Evolutionary conservation across 768 basidiomycete species (phyloP).

Genomic region (Pisolithus marmoratus): DNA sequence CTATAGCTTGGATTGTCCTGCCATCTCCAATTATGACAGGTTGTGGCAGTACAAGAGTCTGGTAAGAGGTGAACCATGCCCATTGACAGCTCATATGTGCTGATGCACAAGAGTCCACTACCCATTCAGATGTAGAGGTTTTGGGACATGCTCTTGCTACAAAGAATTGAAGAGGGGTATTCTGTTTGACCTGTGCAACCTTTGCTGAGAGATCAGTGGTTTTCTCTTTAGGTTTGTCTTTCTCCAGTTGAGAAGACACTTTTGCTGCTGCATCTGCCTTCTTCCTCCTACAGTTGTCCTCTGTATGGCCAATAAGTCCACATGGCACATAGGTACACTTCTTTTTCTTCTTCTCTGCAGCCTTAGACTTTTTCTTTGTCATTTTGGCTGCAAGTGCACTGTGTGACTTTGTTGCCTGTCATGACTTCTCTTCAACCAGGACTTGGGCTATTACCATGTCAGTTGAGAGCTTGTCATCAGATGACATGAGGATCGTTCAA

Average conservation of each 20-base stretch:
- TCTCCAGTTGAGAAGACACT: background rate
- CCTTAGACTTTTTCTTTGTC: background rate
- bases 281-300: background rate
- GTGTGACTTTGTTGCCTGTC: background rate
- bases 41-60: background rate
- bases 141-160: background rate
- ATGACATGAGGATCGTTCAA: constrained; percentile 15
- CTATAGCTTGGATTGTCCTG: background rate
- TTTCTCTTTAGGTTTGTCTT: background rate
- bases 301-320: background rate
- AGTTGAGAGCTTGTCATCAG: background rate
- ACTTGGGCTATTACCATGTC: background rate
- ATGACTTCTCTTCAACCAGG: background rate
- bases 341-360: background rate
- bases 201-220: background rate
- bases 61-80: background rate
- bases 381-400: background rate
- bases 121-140: background rate
- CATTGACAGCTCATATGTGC: background rate
- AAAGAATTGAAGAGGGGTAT: background rate
- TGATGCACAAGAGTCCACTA: constrained; percentile 1
- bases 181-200: background rate
- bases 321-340: background rate
- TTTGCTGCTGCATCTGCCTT: background rate
- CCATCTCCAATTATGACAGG: constrained; percentile 1